Conservation (phyloP, 2,329 filamentous ascomycete genomes). For the Nigrospora osmanthi region DNA sequence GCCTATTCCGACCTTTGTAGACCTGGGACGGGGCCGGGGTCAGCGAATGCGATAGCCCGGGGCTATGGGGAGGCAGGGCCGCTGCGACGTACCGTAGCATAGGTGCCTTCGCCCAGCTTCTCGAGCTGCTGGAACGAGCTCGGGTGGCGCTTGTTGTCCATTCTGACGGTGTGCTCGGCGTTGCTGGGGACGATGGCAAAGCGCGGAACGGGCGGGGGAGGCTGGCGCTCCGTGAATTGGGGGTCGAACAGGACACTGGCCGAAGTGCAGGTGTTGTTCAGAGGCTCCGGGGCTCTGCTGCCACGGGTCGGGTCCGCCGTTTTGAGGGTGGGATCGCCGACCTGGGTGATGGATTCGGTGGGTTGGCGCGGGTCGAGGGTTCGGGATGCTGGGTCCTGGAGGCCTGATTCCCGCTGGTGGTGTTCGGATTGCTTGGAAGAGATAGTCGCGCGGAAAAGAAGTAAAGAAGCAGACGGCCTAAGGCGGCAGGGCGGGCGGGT, state of each 20-base stretch:
- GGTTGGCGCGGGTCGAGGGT: too few species aligned
- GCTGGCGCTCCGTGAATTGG: slow-evolving; percentile 22
- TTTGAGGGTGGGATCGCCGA: background rate
- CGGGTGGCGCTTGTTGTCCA: slow-evolving; percentile 90
- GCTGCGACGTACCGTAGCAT: slow-evolving; percentile 71
- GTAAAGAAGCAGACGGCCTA: too few species aligned
- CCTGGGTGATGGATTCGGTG: too few species aligned
- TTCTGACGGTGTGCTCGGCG: slow-evolving; percentile 27
- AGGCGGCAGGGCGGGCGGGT: too few species aligned
- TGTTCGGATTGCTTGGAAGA: too few species aligned
- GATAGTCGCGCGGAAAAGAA: too few species aligned
- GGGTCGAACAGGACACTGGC: slow-evolving; percentile 31
- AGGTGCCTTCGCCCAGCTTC: slow-evolving; percentile 96
- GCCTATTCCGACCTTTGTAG: slow-evolving; percentile 95
- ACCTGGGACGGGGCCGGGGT: slow-evolving; percentile 48
- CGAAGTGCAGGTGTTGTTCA: slow-evolving; percentile 25
- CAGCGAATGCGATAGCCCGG: slow-evolving; percentile 12
- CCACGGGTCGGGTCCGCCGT: slow-evolving; percentile 1
- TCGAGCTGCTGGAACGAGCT: slow-evolving; percentile 99
- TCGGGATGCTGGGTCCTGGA: too few species aligned
- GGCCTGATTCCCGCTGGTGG: too few species aligned
- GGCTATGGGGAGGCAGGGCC: background rate
- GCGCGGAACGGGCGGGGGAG: slow-evolving; percentile 20
- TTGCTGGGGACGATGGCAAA: slow-evolving; percentile 13
- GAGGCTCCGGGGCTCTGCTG: slow-evolving; percentile 7